Base-by-base conservation (phyloP, 257 asterid genomes). In the Plectranthus barbatus region DNA sequence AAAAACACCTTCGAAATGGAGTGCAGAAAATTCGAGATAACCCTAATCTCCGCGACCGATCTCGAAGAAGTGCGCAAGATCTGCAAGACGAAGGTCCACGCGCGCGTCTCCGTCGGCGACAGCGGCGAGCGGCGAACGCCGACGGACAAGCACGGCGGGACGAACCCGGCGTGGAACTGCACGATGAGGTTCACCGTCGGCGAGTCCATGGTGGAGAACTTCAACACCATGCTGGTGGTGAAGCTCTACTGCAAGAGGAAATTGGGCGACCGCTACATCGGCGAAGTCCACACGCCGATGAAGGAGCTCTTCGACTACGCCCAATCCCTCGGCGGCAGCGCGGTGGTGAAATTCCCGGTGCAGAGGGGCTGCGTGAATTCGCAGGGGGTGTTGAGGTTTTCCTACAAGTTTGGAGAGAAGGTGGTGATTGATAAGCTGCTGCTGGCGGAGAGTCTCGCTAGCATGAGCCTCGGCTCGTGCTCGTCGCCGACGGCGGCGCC, bases 111-210 rank as follows among this genome's bases (percentile, higher is more conserved):
- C 7, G 65, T 88, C 40, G 58, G 55, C 10, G 44, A n/a, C 14
- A 34, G 40, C 46, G 49, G 4, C 3, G 82, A 85, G 48, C 78
- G 59, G 49, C 69, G 84, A 1, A 81, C 91, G 31, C 91, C 88
- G 10, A 26, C 73, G 14, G 95, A 86, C 74, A 75, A 54, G 62
- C 86, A 84, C 64, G 83, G 95, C 3, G 79, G 72, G 65, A 67
- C 36, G 5, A 86, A 88, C 40, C 95, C 96, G 17, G 92, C 90
- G 0, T 88, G 96, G 96, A 86, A 88, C 44, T 74, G 34, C 79
- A 73, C 76, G 23, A 66, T 80, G 67, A 76, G 80, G 61, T 88
- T 69, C 78, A 72, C 83, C 9, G 49, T 88, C 10, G 53, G 68
- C n/a, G 95, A 83, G 70, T 44, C 84, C 4, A 62, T 63, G 80